Evolutionary conservation across 129 eudicot genomes (phyloP).

Genomic region (Cynara cardunculus): DNA sequence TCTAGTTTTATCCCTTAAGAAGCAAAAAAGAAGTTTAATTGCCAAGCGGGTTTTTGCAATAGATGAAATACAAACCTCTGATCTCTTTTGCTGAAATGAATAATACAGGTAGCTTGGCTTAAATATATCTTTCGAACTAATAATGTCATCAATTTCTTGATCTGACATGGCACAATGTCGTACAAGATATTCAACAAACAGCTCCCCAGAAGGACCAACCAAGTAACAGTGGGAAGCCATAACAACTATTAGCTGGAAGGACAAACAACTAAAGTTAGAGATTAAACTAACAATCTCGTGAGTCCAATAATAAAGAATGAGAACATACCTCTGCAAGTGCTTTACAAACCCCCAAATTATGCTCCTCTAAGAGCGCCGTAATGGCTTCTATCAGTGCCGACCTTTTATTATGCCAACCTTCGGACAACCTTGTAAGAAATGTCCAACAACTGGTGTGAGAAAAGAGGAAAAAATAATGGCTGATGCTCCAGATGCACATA

Average conservation of each 20-base stretch:
- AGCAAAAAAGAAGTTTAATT: background rate
- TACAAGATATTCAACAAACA: constrained; percentile 89
- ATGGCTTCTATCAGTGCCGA: constrained; percentile 71
- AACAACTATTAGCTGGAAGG: constrained; percentile 80
- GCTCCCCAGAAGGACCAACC: constrained; percentile 89
- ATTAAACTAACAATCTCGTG: background rate
- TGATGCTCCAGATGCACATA: background rate
- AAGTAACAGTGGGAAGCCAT: constrained; percentile 99
- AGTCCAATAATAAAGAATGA: background rate
- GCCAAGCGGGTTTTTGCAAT: background rate
- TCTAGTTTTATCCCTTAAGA: background rate
- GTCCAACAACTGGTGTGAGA: constrained; percentile 13
- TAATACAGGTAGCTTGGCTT: constrained; percentile 45
- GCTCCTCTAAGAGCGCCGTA: constrained; percentile 71
- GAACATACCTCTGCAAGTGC: constrained; percentile 90
- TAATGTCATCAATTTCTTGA: constrained; percentile 46
- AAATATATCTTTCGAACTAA: constrained; percentile 47
- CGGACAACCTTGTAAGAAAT: constrained; percentile 60
- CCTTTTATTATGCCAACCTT: constrained; percentile 89
- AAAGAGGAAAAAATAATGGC: background rate
- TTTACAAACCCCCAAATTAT: constrained; percentile 71
- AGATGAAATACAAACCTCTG: constrained; percentile 56
- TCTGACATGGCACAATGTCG: constrained; percentile 82
- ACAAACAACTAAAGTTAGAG: constrained; percentile 7
- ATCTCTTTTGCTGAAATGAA: constrained; percentile 57